Conservation (phyloP, 805 yeast genomes). For the Candida tammaniensis region DNA sequence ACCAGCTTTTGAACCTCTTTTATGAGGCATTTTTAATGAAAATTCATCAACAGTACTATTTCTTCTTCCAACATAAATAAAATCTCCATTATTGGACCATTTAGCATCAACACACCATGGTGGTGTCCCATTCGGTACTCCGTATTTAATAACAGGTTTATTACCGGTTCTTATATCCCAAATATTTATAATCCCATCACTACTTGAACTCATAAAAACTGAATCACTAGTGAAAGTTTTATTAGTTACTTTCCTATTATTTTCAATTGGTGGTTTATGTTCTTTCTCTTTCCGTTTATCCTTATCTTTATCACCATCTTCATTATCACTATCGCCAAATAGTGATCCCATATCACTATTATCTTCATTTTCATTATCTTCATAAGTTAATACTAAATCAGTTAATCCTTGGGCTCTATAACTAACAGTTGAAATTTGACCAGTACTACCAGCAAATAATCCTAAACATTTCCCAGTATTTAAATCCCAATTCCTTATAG, state of each 20-base stretch:
- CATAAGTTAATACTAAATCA: constrained; percentile 34
- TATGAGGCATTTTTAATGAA: constrained; percentile 57
- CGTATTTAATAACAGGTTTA: constrained; percentile 45
- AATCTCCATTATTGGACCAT: constrained; percentile 85
- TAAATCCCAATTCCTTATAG: constrained; percentile 80
- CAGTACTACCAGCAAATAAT: constrained; percentile 55
- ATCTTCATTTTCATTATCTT: constrained; percentile 18
- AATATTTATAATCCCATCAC: constrained; percentile 75
- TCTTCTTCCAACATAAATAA: constrained; percentile 80
- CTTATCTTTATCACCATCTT: constrained; percentile 14
- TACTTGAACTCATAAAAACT: constrained; percentile 73
- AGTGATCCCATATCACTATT: constrained; percentile 44
- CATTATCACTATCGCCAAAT: constrained; percentile 46
- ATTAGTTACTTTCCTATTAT: constrained; percentile 13
- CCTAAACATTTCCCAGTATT: constrained; percentile 59
- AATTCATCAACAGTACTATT: constrained; percentile 82
- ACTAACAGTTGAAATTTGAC: constrained; percentile 77
- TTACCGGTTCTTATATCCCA: constrained; percentile 70
- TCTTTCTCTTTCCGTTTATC: constrained; percentile 13
- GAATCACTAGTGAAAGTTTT: constrained; percentile 35
- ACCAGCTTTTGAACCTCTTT: constrained; percentile 13
- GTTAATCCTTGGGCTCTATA: constrained; percentile 61
- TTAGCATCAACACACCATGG: constrained; percentile 93
- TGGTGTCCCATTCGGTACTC: constrained; percentile 65
- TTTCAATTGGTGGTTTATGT: constrained; percentile 10